These are phyloP conservation scores for Scheffersomyces coipomensis DNA, from an alignment of 805 yeast species.

Conservation along the genomic window DNA sequence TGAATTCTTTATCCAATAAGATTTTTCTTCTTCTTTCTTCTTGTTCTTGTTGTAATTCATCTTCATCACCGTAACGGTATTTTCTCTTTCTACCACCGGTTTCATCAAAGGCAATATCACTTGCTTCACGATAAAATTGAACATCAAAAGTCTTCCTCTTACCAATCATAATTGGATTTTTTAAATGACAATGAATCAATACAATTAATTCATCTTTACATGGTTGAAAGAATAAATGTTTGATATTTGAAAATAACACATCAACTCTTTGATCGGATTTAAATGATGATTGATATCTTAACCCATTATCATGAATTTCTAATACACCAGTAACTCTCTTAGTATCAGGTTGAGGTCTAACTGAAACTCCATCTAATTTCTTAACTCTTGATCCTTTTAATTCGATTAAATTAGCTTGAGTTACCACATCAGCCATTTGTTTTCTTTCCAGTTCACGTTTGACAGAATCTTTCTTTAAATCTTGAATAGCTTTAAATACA, in stretches of 20 bases:
- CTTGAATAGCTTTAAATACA: slow-evolving; percentile 84
- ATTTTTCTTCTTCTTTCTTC: slow-evolving; percentile 94
- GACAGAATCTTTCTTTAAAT: slow-evolving; percentile 85
- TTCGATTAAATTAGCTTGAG: slow-evolving; percentile 85
- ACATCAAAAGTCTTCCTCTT: slow-evolving; percentile 93
- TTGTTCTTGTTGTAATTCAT: slow-evolving; percentile 96
- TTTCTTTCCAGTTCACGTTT: slow-evolving; percentile 89
- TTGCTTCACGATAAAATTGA: slow-evolving; percentile 95
- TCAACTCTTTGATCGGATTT: slow-evolving; percentile 86
- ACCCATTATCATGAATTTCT: slow-evolving; percentile 93
- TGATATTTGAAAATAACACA: slow-evolving; percentile 83
- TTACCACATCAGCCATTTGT: slow-evolving; percentile 90
- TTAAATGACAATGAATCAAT: slow-evolving; percentile 87
- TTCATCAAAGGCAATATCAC: slow-evolving; percentile 94
- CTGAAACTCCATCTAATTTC: slow-evolving; percentile 82
- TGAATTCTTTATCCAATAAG: slow-evolving; percentile 87
- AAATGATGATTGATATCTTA: slow-evolving; percentile 85
- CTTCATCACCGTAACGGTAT: slow-evolving; percentile 94
- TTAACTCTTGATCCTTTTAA: slow-evolving; percentile 80
- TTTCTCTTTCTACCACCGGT: slow-evolving; percentile 91
- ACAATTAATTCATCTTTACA: slow-evolving; percentile 93
- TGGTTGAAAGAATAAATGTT: slow-evolving; percentile 93
- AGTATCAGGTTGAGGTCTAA: slow-evolving; percentile 97
- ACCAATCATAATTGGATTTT: slow-evolving; percentile 91
- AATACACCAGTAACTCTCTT: slow-evolving; percentile 89